A percentile compares a stretch with the other conserved stretches of the same genome.
These are phyloP conservation scores for Decorospora gaudefroyi DNA, from an alignment of 2,329 filamentous ascomycete species.

Conservation along the genomic window DNA sequence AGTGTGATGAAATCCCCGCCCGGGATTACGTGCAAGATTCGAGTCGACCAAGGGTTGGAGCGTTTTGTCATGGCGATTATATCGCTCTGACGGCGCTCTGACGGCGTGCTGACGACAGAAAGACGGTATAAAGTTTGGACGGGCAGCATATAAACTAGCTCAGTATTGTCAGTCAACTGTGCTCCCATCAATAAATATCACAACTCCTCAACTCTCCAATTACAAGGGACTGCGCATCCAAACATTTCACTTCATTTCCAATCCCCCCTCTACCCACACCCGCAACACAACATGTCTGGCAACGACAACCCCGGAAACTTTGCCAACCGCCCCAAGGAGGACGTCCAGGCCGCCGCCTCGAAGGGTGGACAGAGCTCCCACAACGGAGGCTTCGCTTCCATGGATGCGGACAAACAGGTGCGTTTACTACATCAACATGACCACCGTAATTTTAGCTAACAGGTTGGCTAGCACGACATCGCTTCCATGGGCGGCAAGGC, in stretches of 20 bases:
- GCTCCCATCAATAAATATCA: no score
- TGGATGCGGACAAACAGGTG: slow-evolving; percentile 45
- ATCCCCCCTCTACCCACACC: background rate
- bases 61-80: slow-evolving; percentile 5
- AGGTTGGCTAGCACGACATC: slow-evolving; percentile 54
- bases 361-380: slow-evolving; percentile 52
- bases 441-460: slow-evolving; percentile 2
- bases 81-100: background rate
- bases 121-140: background rate
- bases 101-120: slow-evolving; percentile 1
- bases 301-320: slow-evolving; percentile 58
- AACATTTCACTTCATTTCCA: background rate
- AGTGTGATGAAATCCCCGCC: background rate
- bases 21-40: background rate
- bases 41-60: background rate
- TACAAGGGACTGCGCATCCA: background rate
- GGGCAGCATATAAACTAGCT: background rate
- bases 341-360: slow-evolving; percentile 52
- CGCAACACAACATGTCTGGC: slow-evolving; percentile 22
- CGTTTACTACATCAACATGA: background rate
- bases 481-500: slow-evolving; percentile 61
- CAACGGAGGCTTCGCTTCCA: slow-evolving; percentile 45
- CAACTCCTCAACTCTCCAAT: background rate
- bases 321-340: slow-evolving; percentile 55
- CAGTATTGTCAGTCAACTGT: no score